Evolutionary conservation across 306 rosid species (phyloP), one percentile per base, ranked within the genome.

Genomic region (Hippophae gyantsensis): DNA sequence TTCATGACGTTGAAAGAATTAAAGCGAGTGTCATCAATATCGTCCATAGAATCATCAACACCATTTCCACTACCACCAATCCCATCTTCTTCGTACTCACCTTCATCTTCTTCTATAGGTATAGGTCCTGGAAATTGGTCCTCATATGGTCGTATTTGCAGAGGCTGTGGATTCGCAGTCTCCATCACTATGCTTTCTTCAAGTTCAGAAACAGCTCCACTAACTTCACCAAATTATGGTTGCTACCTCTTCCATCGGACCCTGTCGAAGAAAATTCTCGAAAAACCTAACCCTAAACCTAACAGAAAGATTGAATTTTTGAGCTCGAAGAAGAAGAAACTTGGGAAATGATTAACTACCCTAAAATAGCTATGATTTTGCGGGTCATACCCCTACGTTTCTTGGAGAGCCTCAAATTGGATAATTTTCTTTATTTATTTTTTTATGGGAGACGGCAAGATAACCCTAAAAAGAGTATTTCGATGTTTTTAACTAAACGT

Each of bases 91-190:
- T 78, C 90, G 50, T 58, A 78, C 45, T 85, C 89, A 10, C 48
- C 79, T 47, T 75, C 90, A 11, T 83, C 94, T 3, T 72, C 89
- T 7, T 66, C 80, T 6, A 63, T 32, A 60, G 61, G 70, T 23
- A 71, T 38, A 32, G 76, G 69, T 7, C 61, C 79, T 42, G 14
- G 68, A 27, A 65, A 72, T 48, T 70, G 74, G 43, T 75, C 85
- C 78, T 78, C 78, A 61, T 68, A 74, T 7, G 86, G 84, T 48
- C 81, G 82, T 65, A 78, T 79, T 58, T 76, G 94, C 65, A 83
- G 56, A 56, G 92, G 94, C 63, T 77, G 92, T 41, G 89, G 81
- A 69, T 84, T 87, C 49, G 77, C 81, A 7, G 86, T 81, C 57
- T 86, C 84, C 97, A 90, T 86, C 54, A 44, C 68, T 50, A 58